Evolutionary conservation across 306 rosid genomes (phyloP), one percentile per base, ranked within the genome.

Genomic region (Argentina anserina): DNA sequence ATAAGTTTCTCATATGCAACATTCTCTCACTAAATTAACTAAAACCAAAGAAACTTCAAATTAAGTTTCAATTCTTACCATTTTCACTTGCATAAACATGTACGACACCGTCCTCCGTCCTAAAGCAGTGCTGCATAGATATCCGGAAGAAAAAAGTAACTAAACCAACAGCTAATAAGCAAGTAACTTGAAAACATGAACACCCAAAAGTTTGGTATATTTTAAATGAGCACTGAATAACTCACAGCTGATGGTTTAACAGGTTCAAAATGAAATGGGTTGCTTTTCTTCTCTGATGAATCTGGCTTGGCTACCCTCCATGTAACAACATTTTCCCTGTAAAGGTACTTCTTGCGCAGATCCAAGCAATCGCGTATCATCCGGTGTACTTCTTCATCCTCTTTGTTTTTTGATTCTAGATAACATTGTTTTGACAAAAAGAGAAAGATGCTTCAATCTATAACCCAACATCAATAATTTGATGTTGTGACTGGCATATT

Each of bases 21-120:
- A 37, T 46, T 62, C 66, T 47, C 18, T 49, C 37, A 31, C 31
- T 62, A 41, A 41, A 79, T 29, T 76, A 75, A 62, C 67, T 37
- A 60, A 25, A 72, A 43, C 13, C 26, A 14, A n/a, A 39, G 2
- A 33, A 46, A 69, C 66, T 45, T 49, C 21, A 28, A 78, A 76
- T 20, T 43, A 40, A 47, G 67, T 21, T 34, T 50, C 13, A 29
- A 60, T 26, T 72, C 85, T 74, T 81, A 88, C 97, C 94, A 85
- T 83, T 79, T 87, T 83, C 79, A 60, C 79, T 87, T 33, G 90
- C 88, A 85, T 75, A 88, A 68, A 91, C 92, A 77, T 31, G 94
- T 10, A 82, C 34, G 3, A 88, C 94, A 63, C 97, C 97, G 34
- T 84, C 90, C 85, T 85, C 94, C 90, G 88, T 88, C 86, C 77